Base-by-base conservation (phyloP, 768 basidiomycete genomes). In the Lanmaoa pseudosensibilis region DNA sequence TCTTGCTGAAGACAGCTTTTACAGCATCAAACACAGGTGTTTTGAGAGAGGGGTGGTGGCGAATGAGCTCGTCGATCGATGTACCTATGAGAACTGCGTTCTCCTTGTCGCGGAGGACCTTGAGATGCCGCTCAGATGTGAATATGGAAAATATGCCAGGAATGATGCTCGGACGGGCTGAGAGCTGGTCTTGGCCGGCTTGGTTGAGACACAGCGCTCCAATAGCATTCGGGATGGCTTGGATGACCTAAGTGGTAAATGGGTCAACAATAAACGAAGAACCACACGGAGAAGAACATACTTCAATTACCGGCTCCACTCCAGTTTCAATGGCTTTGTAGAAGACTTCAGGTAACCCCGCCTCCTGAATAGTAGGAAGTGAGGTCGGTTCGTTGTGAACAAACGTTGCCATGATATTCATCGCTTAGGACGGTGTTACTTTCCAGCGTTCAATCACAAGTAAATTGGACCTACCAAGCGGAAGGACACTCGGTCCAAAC, bases 351-450 rank as follows among this genome's bases (percentile, higher is more conserved):
- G 97, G 97, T 4, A 99, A 73, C 6, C 88, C 85, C 27, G 86
- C 82, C 72, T 99, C 97, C 73, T 99, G 97, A 21, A 99, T 89
- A 52, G 96, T 87, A 2, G 85, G 77, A 54, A 99, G 76, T 16
- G 93, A 97, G 0, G 95, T 98, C 8, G 97, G 97, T 71, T 99
- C 97, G 61, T 98, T 99, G 77, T 99, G 96, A 10, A 98, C 87
- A 73, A 98, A 98, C 0, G 94, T 94, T 15, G 94, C 86, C 87
- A 97, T 92, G 66, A 94, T 88, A 69, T 95, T 94, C 77, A 95
- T 92, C 5, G 92, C 94, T 63, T 52, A 33, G 10, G 52, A 21
- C 7, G 36, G 34, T 18, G 61, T 67, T 50, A 67, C 33, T 55
- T 38, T 36, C 32, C 32, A 46, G n/a, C 18, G 47, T 4, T 49